These are phyloP conservation scores for Puccinellia tenuiflora DNA, from an alignment of 176 grass and related monocot genomes.

Conservation along the genomic window DNA sequence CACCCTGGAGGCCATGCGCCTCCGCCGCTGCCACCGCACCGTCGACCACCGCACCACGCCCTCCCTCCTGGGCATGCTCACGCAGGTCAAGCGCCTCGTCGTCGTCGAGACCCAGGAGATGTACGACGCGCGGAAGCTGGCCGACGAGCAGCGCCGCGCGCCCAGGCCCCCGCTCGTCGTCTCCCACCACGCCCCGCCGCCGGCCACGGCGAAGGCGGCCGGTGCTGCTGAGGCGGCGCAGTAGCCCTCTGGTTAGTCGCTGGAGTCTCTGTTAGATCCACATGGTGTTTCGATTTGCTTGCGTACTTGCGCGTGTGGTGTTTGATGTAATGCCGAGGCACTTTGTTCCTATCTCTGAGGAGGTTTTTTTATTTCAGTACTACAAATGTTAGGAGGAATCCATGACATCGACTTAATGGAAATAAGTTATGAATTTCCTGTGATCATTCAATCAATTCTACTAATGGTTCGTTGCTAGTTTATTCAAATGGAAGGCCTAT, in stretches of 20 bases:
- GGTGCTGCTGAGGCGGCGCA: background rate
- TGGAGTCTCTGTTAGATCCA: background rate
- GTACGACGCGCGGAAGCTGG: too few relatives aligned
- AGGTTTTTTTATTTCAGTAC: background rate
- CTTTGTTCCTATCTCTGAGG: background rate
- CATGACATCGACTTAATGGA: background rate
- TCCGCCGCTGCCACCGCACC: too few relatives aligned
- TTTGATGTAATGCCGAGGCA: background rate
- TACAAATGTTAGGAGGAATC: background rate
- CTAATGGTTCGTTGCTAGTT: background rate
- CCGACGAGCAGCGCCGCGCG: slow-evolving; percentile 57
- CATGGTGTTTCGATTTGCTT: background rate
- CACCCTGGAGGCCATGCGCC: too few relatives aligned
- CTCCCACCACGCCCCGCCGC: slow-evolving; percentile 32
- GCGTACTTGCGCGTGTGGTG: background rate
- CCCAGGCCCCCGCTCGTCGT: slow-evolving; percentile 70
- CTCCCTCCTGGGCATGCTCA: too few relatives aligned
- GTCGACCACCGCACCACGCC: too few relatives aligned
- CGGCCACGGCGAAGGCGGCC: background rate
- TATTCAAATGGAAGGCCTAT: background rate
- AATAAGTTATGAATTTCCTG: background rate
- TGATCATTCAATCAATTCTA: background rate
- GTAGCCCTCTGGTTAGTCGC: slow-evolving; percentile 27
- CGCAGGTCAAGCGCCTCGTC: too few relatives aligned
- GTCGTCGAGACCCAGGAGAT: too few relatives aligned